These are phyloP conservation scores for Litsea cubeba DNA, from an alignment of 164 flowering plant species.

Conservation along the genomic window DNA sequence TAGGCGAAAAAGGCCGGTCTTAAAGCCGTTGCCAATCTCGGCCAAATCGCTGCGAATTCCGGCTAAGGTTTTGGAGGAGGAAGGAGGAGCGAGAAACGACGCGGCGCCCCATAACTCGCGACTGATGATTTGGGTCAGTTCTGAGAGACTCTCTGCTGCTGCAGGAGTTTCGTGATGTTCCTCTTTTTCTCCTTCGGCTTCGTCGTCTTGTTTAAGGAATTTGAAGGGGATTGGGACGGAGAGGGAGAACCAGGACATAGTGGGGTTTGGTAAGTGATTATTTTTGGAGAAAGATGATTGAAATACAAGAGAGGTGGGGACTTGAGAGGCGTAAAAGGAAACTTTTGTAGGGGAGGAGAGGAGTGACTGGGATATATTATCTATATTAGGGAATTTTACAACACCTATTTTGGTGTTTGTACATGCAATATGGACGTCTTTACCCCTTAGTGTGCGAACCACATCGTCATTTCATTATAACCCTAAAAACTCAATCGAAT, in stretches of 20 bases:
- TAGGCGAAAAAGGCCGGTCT: constrained; percentile 22
- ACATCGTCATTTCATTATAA: too few relatives aligned
- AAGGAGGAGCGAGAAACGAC: constrained; percentile 37
- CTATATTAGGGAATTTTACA: too few relatives aligned
- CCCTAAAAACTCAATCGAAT: too few relatives aligned
- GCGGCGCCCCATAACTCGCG: constrained; percentile 64
- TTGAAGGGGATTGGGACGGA: constrained; percentile 39
- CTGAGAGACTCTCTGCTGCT: constrained; percentile 37
- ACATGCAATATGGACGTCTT: too few relatives aligned
- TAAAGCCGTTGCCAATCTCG: constrained; percentile 38
- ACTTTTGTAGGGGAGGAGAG: background rate
- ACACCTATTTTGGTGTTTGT: too few relatives aligned
- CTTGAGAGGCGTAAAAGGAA: background rate
- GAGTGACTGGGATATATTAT: too few relatives aligned
- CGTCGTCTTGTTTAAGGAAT: constrained; percentile 6
- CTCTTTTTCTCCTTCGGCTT: constrained; percentile 8
- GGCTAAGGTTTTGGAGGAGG: constrained; percentile 13
- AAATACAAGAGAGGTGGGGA: constrained; percentile 7
- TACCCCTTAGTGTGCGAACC: too few relatives aligned
- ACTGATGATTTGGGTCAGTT: constrained; percentile 37
- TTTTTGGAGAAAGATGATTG: background rate
- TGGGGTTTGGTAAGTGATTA: constrained; percentile 15
- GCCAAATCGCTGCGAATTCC: constrained; percentile 28
- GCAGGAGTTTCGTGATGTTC: background rate
- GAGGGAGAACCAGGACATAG: constrained; percentile 31